These are phyloP conservation scores for Clathrospora elynae DNA, from an alignment of 2,329 filamentous ascomycete genomes.

Conservation along the genomic window DNA sequence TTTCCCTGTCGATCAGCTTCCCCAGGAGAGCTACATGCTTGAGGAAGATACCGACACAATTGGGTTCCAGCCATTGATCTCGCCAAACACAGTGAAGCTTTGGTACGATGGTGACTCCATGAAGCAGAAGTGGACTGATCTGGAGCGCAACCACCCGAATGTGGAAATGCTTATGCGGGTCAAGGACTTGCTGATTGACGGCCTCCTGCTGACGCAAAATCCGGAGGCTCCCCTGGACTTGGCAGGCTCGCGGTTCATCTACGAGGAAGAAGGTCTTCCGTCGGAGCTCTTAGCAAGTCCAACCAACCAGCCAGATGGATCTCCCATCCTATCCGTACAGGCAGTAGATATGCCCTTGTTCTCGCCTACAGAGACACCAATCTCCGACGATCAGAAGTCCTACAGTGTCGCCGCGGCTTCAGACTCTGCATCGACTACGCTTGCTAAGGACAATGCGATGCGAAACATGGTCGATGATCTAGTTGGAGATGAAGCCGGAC, in stretches of 20 bases:
- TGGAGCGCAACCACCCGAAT: conserved; percentile 61
- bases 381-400: conserved; percentile 45
- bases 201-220: conserved; percentile 61
- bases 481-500: conserved; percentile 51
- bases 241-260: conserved; percentile 58
- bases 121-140: conserved; percentile 61
- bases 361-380: conserved; percentile 25
- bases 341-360: conserved; percentile 49
- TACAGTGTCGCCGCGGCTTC: conserved; percentile 47
- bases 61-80: conserved; percentile 66
- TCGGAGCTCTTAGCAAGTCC: conserved; percentile 57
- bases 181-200: conserved; percentile 66
- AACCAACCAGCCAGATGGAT: conserved; percentile 45
- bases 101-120: conserved; percentile 56
- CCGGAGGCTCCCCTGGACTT: conserved; percentile 56
- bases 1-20: conserved; percentile 63
- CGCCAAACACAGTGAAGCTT: conserved; percentile 55
- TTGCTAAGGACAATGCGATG: conserved; percentile 56
- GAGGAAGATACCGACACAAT: conserved; percentile 71
- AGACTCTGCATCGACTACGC: conserved; percentile 55
- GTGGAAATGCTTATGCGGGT: conserved; percentile 71
- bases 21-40: conserved; percentile 65
- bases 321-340: conserved; percentile 45
- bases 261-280: conserved; percentile 59
- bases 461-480: conserved; percentile 64